phyloP scores from a whole-genome alignment of 805 yeast species.

The Jamesozyma piceae region DNA sequence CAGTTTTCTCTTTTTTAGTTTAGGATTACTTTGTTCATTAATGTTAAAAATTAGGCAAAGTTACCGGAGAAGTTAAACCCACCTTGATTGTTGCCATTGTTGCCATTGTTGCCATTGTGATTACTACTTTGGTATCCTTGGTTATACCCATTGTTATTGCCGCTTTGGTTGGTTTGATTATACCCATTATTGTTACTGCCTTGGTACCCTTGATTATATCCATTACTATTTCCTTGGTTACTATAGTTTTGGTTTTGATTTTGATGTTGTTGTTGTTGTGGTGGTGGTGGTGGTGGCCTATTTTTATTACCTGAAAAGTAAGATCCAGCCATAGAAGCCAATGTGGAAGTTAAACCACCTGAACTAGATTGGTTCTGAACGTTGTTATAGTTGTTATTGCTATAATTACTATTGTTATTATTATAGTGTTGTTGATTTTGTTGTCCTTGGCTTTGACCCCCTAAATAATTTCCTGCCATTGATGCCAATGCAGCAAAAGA shows the following conservation, averaged over 20 bases:
- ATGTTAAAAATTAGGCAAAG: constrained; percentile 8
- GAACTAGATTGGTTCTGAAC: constrained; percentile 1
- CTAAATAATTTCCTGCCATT: constrained; percentile 9
- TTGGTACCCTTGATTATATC: constrained; percentile 3
- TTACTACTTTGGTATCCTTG: constrained; percentile 4
- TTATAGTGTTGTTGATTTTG: constrained; percentile 1
- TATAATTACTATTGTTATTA: not conserved
- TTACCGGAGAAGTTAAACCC: constrained; percentile 14
- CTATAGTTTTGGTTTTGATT: not conserved
- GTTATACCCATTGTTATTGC: not conserved
- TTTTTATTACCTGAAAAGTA: constrained; percentile 6
- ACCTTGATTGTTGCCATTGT: constrained; percentile 2
- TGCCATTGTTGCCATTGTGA: not conserved
- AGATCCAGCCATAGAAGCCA: constrained; percentile 18
- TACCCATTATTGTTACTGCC: constrained; percentile 3
- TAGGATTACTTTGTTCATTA: too few species aligned
- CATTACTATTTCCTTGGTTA: not conserved
- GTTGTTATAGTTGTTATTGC: too few species aligned
- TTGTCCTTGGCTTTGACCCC: not conserved
- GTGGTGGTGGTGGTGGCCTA: too few species aligned
- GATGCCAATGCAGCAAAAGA: constrained; percentile 9
- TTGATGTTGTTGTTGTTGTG: constrained; percentile 6
- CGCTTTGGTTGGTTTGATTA: not conserved
- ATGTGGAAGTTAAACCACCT: constrained; percentile 6
- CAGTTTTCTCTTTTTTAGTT: too few species aligned